Conservation (phyloP, 2,329 filamentous ascomycete genomes). For the Fusarium sp. region DNA sequence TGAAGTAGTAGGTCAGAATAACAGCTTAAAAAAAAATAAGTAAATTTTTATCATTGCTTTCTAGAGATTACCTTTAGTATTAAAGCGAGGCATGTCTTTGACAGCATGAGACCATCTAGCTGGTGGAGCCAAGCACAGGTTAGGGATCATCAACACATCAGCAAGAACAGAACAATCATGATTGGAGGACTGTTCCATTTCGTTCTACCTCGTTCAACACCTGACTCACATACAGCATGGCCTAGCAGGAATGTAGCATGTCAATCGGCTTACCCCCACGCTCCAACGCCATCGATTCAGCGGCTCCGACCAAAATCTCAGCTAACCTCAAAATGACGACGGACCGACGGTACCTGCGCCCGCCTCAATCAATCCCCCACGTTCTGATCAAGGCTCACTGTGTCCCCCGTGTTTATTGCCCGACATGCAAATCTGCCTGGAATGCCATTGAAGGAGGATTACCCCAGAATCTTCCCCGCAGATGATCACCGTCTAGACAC, state of each 20-base stretch:
- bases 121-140: too few species aligned
- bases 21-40: too few species aligned
- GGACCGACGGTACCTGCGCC: not conserved
- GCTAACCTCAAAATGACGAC: not conserved
- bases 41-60: too few species aligned
- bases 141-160: too few species aligned
- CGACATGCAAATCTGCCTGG: not conserved
- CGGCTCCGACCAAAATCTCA: not conserved
- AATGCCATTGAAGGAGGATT: not conserved
- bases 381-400: not conserved
- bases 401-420: conserved; percentile 7
- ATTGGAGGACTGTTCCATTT: not conserved
- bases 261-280: not conserved
- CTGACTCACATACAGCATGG: too few species aligned
- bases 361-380: not conserved
- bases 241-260: not conserved
- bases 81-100: too few species aligned
- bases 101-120: too few species aligned
- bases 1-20: too few species aligned
- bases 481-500: not conserved
- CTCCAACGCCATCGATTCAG: accelerated
- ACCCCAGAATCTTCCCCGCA: not conserved
- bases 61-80: too few species aligned
- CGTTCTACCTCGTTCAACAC: too few species aligned
- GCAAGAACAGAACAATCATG: not conserved